phyloP scores from a whole-genome alignment of 176 grass and related monocot species.

The Themeda triandra region DNA sequence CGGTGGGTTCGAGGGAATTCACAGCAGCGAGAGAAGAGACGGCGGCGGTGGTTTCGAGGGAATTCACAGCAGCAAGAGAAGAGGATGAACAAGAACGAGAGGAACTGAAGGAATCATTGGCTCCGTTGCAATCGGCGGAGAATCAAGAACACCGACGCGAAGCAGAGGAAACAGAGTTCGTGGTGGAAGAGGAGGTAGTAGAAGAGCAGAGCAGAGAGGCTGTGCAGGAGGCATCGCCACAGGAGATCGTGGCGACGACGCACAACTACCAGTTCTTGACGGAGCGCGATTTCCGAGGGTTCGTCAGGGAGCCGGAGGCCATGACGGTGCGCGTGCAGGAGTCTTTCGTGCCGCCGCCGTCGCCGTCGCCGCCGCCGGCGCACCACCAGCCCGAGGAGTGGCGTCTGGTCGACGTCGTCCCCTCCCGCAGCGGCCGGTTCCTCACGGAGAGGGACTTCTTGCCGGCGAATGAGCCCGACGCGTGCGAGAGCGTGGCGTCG shows the following conservation, averaged over 20 bases:
- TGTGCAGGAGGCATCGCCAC: neutral
- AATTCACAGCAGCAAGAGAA: neutral
- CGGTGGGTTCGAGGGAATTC: neutral
- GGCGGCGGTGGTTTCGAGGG: neutral
- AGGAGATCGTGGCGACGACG: slow-evolving; percentile 31
- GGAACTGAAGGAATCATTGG: neutral
- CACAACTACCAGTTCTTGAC: slow-evolving; percentile 63
- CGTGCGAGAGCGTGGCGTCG: slow-evolving; percentile 13
- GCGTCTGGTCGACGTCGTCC: neutral
- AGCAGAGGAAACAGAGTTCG: slow-evolving; percentile 35
- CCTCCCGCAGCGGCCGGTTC: neutral
- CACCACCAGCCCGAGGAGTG: slow-evolving; percentile 20
- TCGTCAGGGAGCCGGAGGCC: slow-evolving; percentile 63
- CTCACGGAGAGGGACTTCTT: slow-evolving; percentile 22
- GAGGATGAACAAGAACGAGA: neutral
- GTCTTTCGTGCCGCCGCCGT: slow-evolving; percentile 21
- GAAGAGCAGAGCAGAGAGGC: slow-evolving; percentile 1
- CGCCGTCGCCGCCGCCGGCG: neutral
- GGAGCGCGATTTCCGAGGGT: slow-evolving; percentile 69
- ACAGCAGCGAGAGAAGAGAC: neutral
- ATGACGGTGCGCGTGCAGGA: slow-evolving; percentile 69
- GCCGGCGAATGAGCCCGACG: slow-evolving; percentile 13
- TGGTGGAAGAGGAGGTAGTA: neutral
- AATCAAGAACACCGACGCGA: neutral
- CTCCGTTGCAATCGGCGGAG: neutral